These are phyloP conservation scores for Paramecium caudatum DNA, from an alignment of 73 alveolate genomes.

Conservation along the genomic window DNA sequence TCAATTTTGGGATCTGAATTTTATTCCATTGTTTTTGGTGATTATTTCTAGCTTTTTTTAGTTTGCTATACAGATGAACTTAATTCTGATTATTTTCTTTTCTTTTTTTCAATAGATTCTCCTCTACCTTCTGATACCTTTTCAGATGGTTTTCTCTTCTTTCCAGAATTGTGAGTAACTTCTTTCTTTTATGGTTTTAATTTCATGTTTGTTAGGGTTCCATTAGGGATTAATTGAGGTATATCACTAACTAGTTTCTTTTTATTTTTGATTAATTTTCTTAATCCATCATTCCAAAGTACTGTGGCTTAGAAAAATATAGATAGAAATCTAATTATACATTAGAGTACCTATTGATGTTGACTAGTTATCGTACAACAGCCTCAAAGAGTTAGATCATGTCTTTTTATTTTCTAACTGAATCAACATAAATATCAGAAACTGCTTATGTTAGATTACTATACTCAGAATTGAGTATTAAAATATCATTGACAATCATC, in stretches of 20 bases:
- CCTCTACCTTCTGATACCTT: not conserved
- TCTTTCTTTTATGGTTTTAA: conserved; percentile 6
- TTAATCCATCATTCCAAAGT: conserved; percentile 45
- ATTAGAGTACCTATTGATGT: conserved; percentile 36
- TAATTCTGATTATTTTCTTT: not conserved
- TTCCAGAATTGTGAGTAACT: not conserved
- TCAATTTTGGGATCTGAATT: not conserved
- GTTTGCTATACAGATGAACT: not conserved
- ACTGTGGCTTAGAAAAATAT: conserved; percentile 40
- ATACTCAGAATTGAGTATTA: conserved; percentile 51
- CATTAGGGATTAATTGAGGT: conserved; percentile 6
- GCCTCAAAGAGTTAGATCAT: conserved; percentile 23
- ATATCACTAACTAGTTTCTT: not conserved
- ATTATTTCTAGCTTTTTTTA: not conserved
- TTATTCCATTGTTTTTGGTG: conserved; percentile 1
- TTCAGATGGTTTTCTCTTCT: not conserved
- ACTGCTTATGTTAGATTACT: conserved; percentile 62
- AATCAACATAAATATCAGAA: conserved; percentile 52
- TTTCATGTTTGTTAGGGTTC: not conserved
- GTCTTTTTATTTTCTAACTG: conserved; percentile 22
- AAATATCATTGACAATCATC: conserved; percentile 18
- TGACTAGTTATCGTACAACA: not conserved
- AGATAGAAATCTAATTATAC: conserved; percentile 8
- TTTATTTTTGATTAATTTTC: not conserved
- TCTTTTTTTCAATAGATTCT: not conserved